A percentile compares a stretch with the other conserved stretches of the same genome.
phyloP scores from a whole-genome alignment of 2,329 filamentous ascomycete genomes.

The Clonostachys rhizophaga region DNA sequence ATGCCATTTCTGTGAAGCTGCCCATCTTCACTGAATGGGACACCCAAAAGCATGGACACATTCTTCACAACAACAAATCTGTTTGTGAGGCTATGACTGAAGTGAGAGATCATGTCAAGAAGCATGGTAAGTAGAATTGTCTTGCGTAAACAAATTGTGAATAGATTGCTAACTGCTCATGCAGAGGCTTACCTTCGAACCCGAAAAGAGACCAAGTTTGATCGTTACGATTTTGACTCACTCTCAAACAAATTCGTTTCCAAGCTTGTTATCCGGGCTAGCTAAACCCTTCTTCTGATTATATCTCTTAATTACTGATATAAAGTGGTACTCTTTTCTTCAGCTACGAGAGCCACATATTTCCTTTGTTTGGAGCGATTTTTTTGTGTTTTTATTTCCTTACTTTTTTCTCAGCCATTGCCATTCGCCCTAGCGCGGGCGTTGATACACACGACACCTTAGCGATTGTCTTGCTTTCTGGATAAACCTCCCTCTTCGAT shows the following conservation, averaged over 20 bases:
- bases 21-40: constrained; percentile 94
- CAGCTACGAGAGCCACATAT: neutral
- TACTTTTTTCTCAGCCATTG: neutral
- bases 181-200: constrained; percentile 82
- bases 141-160: neutral
- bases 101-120: constrained; percentile 85
- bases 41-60: constrained; percentile 81
- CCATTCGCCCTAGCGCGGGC: too few relatives aligned
- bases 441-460: too few relatives aligned
- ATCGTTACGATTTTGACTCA: constrained; percentile 89
- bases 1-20: constrained; percentile 95
- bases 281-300: constrained; percentile 42
- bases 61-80: constrained; percentile 85
- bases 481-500: too few relatives aligned
- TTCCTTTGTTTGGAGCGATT: neutral
- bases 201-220: constrained; percentile 76
- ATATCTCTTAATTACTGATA: constrained; percentile 6
- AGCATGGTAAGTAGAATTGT: constrained; percentile 69
- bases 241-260: constrained; percentile 97
- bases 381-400: neutral
- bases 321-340: neutral
- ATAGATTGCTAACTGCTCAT: constrained; percentile 10
- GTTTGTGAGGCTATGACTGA: constrained; percentile 97
- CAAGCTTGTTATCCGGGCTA: constrained; percentile 92
- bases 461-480: too few relatives aligned